Base-by-base conservation (phyloP, 306 rosid genomes). In the Rosa rugosa region DNA sequence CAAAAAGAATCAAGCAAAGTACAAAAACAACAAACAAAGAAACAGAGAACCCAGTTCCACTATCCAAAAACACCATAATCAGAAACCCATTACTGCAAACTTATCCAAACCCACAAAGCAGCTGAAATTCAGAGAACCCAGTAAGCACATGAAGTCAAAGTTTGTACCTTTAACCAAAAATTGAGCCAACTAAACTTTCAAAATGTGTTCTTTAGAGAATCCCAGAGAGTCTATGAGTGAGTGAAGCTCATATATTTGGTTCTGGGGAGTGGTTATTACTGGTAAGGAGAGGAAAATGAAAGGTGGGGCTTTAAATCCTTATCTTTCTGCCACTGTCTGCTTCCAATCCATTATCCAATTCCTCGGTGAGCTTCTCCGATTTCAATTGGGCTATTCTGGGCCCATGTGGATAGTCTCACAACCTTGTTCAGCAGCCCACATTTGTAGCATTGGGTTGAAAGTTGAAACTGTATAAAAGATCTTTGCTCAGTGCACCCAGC, bases 301-400 rank as follows among this genome's bases (percentile, higher is more conserved):
- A 80, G 97, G 98, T 78, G 93, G 87, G 79, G 88, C 90, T 89
- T 86, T 75, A 84, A 89, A 89, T 90, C 93, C 98, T 94, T 94
- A 94, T 94, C 97, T 83, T 82, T 76, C 71, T 74, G 20, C 41
- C 42, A 68, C 5, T 51, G 78, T 73, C 73, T 25, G 51, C 69
- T 76, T 67, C 62, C 80, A 34, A 47, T 66, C 72, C 73, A 68
- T 36, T 17, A 47, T 66, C 72, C 73, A 68, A 66, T 17, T 66
- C 46, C 70, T 34, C 51, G 20, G 22, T 34, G 72, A 80, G 79
- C 62, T 59, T 81, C 82, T 77, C 81, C 78, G 72, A n/a, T 67
- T 45, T 66, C 22, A 54, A 56, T 76, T 71, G 44, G 51, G 75
- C 78, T 44, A 6, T 38, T 22, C 70, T 59, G 70, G 65, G 27